Percentiles rank a stretch among this genome's conserved stretches.
These are phyloP conservation scores for Cryomyces minteri DNA, from an alignment of 495 filamentous ascomycete genomes.

Conservation along the genomic window DNA sequence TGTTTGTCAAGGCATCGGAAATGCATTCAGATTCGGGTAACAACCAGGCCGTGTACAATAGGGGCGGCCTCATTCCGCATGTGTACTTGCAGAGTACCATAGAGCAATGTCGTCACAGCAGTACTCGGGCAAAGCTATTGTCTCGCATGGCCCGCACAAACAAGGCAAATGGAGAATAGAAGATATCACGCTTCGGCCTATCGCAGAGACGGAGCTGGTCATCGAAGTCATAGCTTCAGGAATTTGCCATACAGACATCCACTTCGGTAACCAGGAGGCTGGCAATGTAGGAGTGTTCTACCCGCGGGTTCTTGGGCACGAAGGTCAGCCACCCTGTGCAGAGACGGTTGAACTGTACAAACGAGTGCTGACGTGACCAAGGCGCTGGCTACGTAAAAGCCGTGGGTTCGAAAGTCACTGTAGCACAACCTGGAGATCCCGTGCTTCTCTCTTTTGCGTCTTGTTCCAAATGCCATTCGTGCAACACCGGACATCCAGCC, in stretches of 20 bases:
- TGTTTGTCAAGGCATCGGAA: no score
- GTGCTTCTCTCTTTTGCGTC: constrained; percentile 19
- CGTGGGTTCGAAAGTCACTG: constrained; percentile 11
- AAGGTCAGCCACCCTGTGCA: constrained; percentile 3
- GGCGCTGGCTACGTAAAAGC: constrained; percentile 12
- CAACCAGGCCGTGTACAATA: no score
- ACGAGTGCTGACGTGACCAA: background rate
- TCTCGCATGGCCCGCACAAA: constrained; percentile 11
- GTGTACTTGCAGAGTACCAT: no score
- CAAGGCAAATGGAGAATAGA: constrained; percentile 16
- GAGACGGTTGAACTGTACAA: background rate
- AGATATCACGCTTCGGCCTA: constrained; percentile 7
- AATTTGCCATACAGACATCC: constrained; percentile 10
- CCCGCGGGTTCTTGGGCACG: constrained; percentile 14
- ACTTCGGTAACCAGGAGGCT: constrained; percentile 6
- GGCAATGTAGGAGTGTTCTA: constrained; percentile 9
- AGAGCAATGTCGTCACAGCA: no score
- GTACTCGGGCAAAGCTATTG: constrained; percentile 8
- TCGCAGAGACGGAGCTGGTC: constrained; percentile 10
- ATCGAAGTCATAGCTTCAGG: constrained; percentile 13
- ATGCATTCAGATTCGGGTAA: no score
- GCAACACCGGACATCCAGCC: constrained; percentile 11
- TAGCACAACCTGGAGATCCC: constrained; percentile 9
- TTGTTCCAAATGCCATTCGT: constrained; percentile 19
- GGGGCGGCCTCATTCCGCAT: no score